These are phyloP conservation scores for Teratosphaeria pseudoeucalypti DNA, from an alignment of 2,329 filamentous ascomycete species.

Conservation along the genomic window DNA sequence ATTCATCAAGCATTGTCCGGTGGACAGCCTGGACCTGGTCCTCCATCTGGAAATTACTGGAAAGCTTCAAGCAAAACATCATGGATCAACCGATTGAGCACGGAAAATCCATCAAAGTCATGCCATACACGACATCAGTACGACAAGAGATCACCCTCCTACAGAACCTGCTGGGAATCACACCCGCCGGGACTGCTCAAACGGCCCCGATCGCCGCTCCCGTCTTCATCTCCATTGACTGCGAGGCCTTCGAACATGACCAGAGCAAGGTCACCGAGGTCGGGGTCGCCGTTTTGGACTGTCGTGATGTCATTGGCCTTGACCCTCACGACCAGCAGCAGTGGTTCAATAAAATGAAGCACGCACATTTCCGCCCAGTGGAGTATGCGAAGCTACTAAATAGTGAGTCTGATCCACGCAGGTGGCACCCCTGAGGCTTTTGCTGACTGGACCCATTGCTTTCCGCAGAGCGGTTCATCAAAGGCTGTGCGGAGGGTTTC, in stretches of 20 bases:
- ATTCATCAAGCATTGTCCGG: not conserved
- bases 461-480: constrained; percentile 8
- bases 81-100: not conserved
- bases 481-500: constrained; percentile 19
- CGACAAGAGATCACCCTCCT: not conserved
- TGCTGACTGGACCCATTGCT: not conserved
- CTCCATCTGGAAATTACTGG: not conserved
- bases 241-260: constrained; percentile 18
- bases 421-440: not conserved
- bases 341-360: constrained; percentile 13
- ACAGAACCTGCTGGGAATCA: not conserved
- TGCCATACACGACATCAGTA: not conserved
- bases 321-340: not conserved
- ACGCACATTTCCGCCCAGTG: constrained; percentile 15
- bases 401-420: not conserved
- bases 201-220: constrained; percentile 3
- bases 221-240: constrained; percentile 20
- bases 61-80: not conserved
- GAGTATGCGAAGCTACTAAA: constrained; percentile 16
- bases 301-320: constrained; percentile 5
- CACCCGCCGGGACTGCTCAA: not conserved
- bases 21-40: not conserved
- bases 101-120: not conserved
- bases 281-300: constrained; percentile 20
- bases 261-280: constrained; percentile 20